Evolutionary conservation across 495 filamentous ascomycete species (phyloP), one percentile per base, ranked within the genome.

Genomic region (Neurospora tetrasperma): DNA sequence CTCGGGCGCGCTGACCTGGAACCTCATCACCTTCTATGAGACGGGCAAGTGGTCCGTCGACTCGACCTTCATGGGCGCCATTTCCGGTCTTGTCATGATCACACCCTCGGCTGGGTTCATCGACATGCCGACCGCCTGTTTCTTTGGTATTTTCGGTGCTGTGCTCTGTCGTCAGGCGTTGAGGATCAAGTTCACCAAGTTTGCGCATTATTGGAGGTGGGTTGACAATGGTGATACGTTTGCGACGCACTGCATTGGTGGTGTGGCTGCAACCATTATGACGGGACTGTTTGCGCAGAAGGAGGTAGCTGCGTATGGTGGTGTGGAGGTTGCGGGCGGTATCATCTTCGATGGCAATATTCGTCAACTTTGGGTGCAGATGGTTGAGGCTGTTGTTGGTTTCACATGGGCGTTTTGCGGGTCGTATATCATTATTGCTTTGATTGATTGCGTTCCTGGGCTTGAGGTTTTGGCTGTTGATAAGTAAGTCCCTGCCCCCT

Each of bases 1-100:
- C 72, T 92, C 96, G 74, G 93, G 85, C n/a, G 90, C 91, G 16
- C 87, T 92, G 46, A 90, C 93, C 69, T 98, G 94, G 94, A 88
- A 90, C 71, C 74, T 95, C 69, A 90, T 97, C 76, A 93, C 96
- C 82, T 98, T 89, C 86, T 88, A 93, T 66, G 86, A 97, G 70
- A 94, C 93, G 41, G 89, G 90, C 76, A 96, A 96, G 83, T 97
- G 94, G 94, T 97, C 94, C 4, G 94, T 98, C 88, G 94, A 97
- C 75, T 93, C 94, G 44, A 96, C 93, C 89, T 98, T 95, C 82
- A 97, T 95, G 62, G 94, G 94, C 66, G 88, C 90, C 74, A 95
- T 95, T 78, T 90, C 91, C 0, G 92, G 92, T 48, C 87, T 95
- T 31, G 94, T 98, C 31, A 93, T 93, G 75, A 93, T 93, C 20